Conservation (phyloP, 2,329 filamentous ascomycete genomes). For the Diaporthe amygdali region DNA sequence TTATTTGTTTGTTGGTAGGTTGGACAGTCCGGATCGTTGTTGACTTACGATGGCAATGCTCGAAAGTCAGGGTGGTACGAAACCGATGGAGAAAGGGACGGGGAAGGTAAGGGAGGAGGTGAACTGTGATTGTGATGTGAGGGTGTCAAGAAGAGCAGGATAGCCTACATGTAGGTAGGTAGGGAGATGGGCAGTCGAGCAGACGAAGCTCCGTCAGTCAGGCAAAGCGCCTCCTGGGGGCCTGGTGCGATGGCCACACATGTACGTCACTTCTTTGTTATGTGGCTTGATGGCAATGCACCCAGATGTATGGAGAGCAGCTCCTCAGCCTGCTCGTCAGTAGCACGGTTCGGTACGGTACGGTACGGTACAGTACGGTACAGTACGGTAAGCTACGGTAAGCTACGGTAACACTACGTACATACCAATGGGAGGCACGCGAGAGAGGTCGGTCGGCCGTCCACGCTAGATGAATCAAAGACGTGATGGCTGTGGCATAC, state of each 20-base stretch:
- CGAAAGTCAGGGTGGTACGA: background rate
- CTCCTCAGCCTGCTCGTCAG: too few species aligned
- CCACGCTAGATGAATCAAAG: background rate
- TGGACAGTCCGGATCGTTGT: too few species aligned
- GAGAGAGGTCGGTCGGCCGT: background rate
- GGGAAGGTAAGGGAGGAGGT: background rate
- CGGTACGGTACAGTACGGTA: background rate
- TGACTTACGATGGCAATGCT: background rate
- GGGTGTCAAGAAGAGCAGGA: background rate
- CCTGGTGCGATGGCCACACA: slow-evolving; percentile 11
- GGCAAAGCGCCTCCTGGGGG: background rate
- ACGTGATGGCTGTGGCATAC: background rate
- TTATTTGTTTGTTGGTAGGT: background rate
- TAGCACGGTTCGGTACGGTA: too few species aligned
- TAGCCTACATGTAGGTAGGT: background rate
- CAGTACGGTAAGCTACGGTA: background rate
- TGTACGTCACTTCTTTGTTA: slow-evolving; percentile 21
- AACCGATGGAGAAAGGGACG: background rate
- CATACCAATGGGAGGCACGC: background rate
- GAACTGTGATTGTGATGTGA: background rate
- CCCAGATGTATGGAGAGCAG: background rate
- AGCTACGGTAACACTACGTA: too few species aligned
- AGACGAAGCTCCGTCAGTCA: background rate
- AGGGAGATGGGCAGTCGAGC: background rate
- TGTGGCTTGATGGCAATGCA: slow-evolving; percentile 17